Conservation (phyloP, 306 rosid species). For the Oemleria cerasiformis region DNA sequence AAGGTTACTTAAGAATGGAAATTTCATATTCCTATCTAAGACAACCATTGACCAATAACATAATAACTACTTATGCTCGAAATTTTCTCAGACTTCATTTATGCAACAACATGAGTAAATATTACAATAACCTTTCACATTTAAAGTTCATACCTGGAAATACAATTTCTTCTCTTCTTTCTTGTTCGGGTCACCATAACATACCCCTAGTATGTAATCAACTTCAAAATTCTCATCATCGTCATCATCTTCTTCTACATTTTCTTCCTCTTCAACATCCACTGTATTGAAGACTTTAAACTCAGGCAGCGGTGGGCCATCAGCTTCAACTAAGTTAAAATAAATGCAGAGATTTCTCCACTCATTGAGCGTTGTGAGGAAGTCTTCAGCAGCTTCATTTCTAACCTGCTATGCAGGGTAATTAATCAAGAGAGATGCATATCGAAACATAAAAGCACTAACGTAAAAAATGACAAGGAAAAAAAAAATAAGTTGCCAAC, state of each 20-base stretch:
- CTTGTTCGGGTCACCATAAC: constrained; percentile 57
- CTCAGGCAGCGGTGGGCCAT: neutral
- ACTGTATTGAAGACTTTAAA: too few relatives aligned
- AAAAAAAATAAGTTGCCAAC: neutral
- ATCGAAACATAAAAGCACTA: neutral
- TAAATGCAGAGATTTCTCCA: constrained; percentile 63
- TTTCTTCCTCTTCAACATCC: neutral
- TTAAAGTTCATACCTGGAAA: constrained; percentile 44
- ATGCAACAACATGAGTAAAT: too few relatives aligned
- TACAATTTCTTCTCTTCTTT: constrained; percentile 35
- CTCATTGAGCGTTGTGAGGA: constrained; percentile 49
- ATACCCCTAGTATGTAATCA: constrained; percentile 36
- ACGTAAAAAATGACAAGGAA: neutral
- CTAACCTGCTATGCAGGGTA: constrained; percentile 52
- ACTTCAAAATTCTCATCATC: constrained; percentile 66
- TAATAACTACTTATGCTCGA: too few relatives aligned
- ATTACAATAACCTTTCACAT: neutral
- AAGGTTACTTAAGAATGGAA: too few relatives aligned
- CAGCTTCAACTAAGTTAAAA: constrained; percentile 38
- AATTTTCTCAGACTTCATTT: too few relatives aligned
- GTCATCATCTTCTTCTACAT: constrained; percentile 34
- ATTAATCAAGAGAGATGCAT: neutral
- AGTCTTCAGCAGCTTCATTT: constrained; percentile 72
- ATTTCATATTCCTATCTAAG: too few relatives aligned
- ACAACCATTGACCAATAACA: too few relatives aligned